Base-by-base conservation (phyloP, 768 basidiomycete genomes). In the Russula olivacea region DNA sequence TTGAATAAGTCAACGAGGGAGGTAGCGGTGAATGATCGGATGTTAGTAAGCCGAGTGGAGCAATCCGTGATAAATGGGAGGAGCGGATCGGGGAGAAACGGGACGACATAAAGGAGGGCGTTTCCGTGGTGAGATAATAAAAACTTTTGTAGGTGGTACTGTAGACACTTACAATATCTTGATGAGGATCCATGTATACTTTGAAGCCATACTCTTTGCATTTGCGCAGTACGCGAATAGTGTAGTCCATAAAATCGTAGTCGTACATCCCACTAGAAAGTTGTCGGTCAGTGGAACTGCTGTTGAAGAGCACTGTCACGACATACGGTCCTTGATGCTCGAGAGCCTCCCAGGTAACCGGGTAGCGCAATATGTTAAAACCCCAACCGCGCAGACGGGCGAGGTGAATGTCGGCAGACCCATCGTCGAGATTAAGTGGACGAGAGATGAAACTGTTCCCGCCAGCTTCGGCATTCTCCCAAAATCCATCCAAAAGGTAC, bases 261-360 rank as follows among this genome's bases (percentile, higher is more conserved):
- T 99, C 97, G 70, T 93, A 96, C 70, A 85, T 84, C 11, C 92
- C 90, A 4, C 95, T 98, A 36, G 47, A 55, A n/a, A 58, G 55
- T 25, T 48, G 4, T 64, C 40, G 43, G 43, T 47, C 23, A 48
- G 38, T 25, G 21, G 34, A 8, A 1, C 14, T 21, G 23, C 28
- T 1, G 15, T 0, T 6, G 43, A 56, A 41, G 19, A 19, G 38
- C 10, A 38, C 2, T 28, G 5, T 34, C 28, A 21, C 2, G 43
- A 88, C 95, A 84, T 73, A 97, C 93, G 97, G 97, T 72, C 94
- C 96, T 61, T 81, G 86, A 72, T 93, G 93, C 74, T 98, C 97
- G 17, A 99, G 74, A 0, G 91, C 81, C 71, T 99, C 97, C 97
- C 97, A 99, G 1, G 91, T 87, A n/a, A 98, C 80, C 81, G 74